Base-by-base conservation (phyloP, 2,329 filamentous ascomycete genomes). In the Penicillium concentricum region DNA sequence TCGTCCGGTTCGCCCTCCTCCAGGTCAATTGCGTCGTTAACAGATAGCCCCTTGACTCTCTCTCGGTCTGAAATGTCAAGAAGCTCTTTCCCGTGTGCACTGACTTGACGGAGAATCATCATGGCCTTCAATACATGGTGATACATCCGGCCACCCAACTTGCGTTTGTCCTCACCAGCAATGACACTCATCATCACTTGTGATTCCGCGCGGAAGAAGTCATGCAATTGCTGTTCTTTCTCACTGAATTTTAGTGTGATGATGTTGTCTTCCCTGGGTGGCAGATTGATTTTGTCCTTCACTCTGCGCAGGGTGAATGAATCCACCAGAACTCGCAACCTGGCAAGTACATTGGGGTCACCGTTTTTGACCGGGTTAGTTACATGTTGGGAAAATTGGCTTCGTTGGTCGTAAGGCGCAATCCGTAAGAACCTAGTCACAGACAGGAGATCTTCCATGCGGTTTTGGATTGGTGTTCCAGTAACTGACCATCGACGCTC, bases 401-500 rank as follows among this genome's bases (percentile, higher is more conserved):
- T 79, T 52, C 85, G 84, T 47, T 93, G 88, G 59, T 96, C 87
- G 68, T 97, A 97, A 0, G 93, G 93, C 66, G 87, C 86, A 15
- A 97, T 79, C 15, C 89, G 86, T 41, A 97, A 79, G 69, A 97
- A 97, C 32, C 88, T 90, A 57, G 96, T 86, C 3, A 97, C 79
- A 1, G 93, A 90, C 15, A 91, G 90, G 22, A 97, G 81, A 71
- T 99, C 94, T 62, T 95, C 92, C 2, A 97, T 81, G 4, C 90
- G 87, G 69, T 99, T 99, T 74, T 97, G 93, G 9, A 97, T 90
- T 0, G 92, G 94, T 0, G 94, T 97, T 53, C 93, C 94, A 0
- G 94, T 97, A n/a, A 97, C 91, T 3, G 92, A 93, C 94, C 94
- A 99, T 34, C 92, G 87, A 32, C 92, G 86, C 68, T 90, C 84